Base-by-base conservation (phyloP, 73 alveolate genomes). In the Paramecium pentaurelia region DNA sequence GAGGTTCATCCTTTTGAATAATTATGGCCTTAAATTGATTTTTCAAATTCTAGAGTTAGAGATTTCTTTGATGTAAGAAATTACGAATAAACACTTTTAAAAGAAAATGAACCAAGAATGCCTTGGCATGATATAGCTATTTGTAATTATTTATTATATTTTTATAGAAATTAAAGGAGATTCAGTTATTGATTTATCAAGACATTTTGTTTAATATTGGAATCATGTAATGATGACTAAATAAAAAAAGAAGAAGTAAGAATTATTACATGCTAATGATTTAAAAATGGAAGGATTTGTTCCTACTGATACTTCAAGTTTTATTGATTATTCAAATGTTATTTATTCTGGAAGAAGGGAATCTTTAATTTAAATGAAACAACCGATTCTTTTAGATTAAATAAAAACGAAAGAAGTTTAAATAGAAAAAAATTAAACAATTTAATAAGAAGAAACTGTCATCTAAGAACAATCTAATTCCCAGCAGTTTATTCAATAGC, bases 121-220 rank as follows among this genome's bases (percentile, higher is more conserved):
- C 99, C 99, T 27, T 98, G 99, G 99, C 99, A 98, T 93, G 99
- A 98, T 93, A 94, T 96, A 7, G 98, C 97, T 32, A 86, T 95
- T 12, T 64, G 83, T 64, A 64, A 64, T 6, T 3, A n/a, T n/a
- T 4, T 16, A 54, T 64, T 5, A 20, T 12, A 34, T 64, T 59
- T 8, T 22, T 64, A 12, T 64, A 18, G 86, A 97, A 44, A 86
- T 98, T 30, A 90, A 80, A 34, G 99, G 99, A 10, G 99, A 97
- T 25, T 95, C 96, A 2, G 99, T 97, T 12, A 86, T 92, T 51
- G 99, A 98, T 93, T 77, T 98, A 16, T 94, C 99, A 10, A 93
- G 98, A 71, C 99, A 98, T 94, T 98, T 98, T 86, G 95, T 96
- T 20, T 96, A 98, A 86, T 95, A 96, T 60, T 98, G 99, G 99